Base-by-base conservation (phyloP, 2,329 filamentous ascomycete genomes). In the Nannizzia gypsea region DNA sequence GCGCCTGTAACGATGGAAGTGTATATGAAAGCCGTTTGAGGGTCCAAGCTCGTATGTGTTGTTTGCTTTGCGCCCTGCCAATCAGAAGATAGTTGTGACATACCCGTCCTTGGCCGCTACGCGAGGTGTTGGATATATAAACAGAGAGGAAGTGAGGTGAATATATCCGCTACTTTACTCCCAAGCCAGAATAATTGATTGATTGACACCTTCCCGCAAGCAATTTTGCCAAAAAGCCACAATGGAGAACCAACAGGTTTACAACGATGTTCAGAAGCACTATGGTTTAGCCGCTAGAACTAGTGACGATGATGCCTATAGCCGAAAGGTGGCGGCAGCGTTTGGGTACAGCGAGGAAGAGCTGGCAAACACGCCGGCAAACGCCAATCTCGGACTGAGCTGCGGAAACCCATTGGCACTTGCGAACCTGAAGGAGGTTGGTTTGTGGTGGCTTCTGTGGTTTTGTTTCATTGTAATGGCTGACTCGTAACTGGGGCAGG, bases 341-440 rank as follows among this genome's bases (percentile, higher is more conserved):
- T 82, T 83, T 64, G 80, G 80, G 2, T 83, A 83, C 66, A 72
- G 72, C 11, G 70, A 74, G 6, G 72, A 77, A 31, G 78, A 82
- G 57, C 75, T 82, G 0, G 66, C 68, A 17, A 68, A 63, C n/a
- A 73, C 78, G 31, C 79, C 80, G 0, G 63, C 73, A 6, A 76
- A 74, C 46, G 70, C 80, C 26, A 82, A 82, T 63, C 70, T 82
- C 2, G 80, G 80, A 0, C 66, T 82, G 3, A 78, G 78, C 70
- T 83, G 80, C 59, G 80, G 80, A 5, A 82, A 82, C 59, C 80
- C 80, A 1, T 60, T 80, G 3, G 78, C 76, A 3, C 70, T 78
- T 6, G 77, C 81, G 2, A 77, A 71, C 34, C 59, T 82, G 6
- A 70, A 71, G 59, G 73, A 77, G 67, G 78, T 78, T n/a, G n/a